Conservation (phyloP, 1,284 basidiomycete species). For the Ceratobasidium sp. region DNA sequence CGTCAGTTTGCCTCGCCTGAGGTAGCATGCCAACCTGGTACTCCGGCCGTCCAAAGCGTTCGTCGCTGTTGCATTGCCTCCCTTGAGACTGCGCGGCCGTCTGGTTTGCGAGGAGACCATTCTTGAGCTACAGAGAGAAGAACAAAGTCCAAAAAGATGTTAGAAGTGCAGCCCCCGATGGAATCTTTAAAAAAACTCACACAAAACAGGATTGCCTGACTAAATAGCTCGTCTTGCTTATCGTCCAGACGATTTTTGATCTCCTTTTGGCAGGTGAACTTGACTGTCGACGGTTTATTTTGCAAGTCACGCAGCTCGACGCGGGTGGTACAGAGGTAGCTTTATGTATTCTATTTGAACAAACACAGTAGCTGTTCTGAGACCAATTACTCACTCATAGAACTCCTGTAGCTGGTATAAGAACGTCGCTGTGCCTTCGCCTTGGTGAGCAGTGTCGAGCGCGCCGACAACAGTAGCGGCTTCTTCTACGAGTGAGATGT, state of each 20-base stretch:
- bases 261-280: neutral
- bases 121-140: neutral
- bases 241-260: neutral
- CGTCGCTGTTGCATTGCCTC: neutral
- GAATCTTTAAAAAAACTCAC: neutral
- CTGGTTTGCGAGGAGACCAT: neutral
- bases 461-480: neutral
- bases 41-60: neutral
- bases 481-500: neutral
- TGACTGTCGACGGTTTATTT: neutral
- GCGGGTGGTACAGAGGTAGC: neutral
- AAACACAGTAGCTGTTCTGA: neutral
- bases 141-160: neutral
- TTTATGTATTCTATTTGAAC: neutral
- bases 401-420: neutral
- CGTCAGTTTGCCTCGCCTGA: neutral
- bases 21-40: neutral
- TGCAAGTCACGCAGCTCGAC: neutral
- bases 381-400: neutral
- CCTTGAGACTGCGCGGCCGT: neutral
- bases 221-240: neutral
- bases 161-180: neutral
- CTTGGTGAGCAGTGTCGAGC: neutral
- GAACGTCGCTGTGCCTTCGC: neutral
- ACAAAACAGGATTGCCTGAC: neutral